A percentile compares a stretch with the other conserved stretches of the same genome.
Evolutionary conservation across 139 green algal genomes (phyloP).

Genomic region (Pycnococcus provasolii): DNA sequence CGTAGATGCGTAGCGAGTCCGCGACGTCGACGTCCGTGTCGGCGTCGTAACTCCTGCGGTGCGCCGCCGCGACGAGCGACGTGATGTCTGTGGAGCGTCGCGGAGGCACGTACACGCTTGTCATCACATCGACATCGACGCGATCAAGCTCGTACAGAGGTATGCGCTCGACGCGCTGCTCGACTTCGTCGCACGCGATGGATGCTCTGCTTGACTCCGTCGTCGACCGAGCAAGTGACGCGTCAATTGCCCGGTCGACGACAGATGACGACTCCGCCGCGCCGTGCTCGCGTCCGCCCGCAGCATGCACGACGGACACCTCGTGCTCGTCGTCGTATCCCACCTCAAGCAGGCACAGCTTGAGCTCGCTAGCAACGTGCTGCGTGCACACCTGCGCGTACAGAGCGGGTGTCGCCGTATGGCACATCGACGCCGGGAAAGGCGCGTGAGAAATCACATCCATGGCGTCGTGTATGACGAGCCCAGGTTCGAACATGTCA

Average conservation of each 20-base stretch:
- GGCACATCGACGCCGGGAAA: too few species aligned
- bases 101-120: conserved; percentile 3
- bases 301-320: background rate
- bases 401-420: background rate
- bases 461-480: background rate
- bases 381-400: background rate
- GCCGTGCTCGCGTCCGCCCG: background rate
- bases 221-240: too few species aligned
- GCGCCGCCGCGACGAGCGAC: too few species aligned
- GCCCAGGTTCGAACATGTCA: background rate
- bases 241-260: too few species aligned
- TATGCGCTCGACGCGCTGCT: background rate
- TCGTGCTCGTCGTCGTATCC: background rate
- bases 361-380: background rate
- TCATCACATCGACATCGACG: background rate
- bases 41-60: too few species aligned
- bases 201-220: too few species aligned
- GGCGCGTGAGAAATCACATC: background rate
- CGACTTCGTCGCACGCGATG: background rate
- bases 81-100: too few species aligned
- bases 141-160: background rate
- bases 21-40: too few species aligned
- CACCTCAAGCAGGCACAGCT: background rate
- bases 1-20: too few species aligned
- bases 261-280: too few species aligned